Evolutionary conservation across 306 rosid genomes (phyloP), one percentile per base, ranked within the genome.

Genomic region (Vigna unguiculata): DNA sequence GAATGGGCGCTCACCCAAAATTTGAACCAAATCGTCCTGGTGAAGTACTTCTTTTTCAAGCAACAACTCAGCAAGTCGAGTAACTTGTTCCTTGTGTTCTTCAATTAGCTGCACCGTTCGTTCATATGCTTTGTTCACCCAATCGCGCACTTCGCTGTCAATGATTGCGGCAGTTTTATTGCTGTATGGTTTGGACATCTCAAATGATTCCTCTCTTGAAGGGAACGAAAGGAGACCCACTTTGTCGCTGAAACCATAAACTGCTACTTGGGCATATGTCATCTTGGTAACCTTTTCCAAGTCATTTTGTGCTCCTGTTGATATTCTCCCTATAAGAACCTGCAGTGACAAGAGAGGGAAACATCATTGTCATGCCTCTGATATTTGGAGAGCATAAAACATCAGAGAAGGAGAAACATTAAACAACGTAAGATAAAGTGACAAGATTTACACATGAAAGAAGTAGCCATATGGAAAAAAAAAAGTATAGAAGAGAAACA

Each of bases 21-120:
- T 82, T 36, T 68, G 82, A 46, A 80, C 10, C 85, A 94, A 80
- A 78, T 91, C 98, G 0, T 94, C 95, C 77, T 86, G 98, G 84
- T 90, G 97, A 84, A 95, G 95, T n/a, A 95, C 97, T 82, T 95
- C 97, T 84, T 95, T 95, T 66, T 92, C 96, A 38, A 95, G 97
- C 85, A 95, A 81, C 81, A 95, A 70, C 84, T 95, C 97, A 4
- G 98, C 98, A 54, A 95, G 80, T 69, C 88, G 59, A 66, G 97
- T 87, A 62, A 95, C 90, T 3, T 90, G 79, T 41, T 87, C 97
- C 81, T 90, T 95, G 82, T 88, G 97, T 47, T 92, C 85, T 85
- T 88, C 91, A 46, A 95, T 43, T 1, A 95, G 85, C 69, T 83
- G 69, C 52, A 95, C 4, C 0, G 98, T 95, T 1, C 46, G 90